Base-by-base conservation (phyloP, 768 basidiomycete genomes). In the Mycena rosella region DNA sequence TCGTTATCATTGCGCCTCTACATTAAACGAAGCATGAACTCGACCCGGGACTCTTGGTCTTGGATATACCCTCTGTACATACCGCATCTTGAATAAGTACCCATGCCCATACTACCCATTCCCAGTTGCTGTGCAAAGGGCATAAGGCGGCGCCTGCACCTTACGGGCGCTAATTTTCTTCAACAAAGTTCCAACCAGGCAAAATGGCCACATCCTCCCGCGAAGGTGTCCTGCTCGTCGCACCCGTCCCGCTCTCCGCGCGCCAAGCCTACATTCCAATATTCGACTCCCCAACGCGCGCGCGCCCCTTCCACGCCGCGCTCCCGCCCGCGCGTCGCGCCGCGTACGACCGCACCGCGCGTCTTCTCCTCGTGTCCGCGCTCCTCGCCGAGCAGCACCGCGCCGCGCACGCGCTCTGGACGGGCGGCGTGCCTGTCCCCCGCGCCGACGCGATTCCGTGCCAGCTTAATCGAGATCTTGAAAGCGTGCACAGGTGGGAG, bases 161-260 rank as follows among this genome's bases (percentile, higher is more conserved):
- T n/a, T n/a, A n/a, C n/a, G n/a, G n/a, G n/a, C n/a, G n/a, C n/a
- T n/a, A n/a, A n/a, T n/a, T n/a, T n/a, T n/a, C n/a, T n/a, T n/a
- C n/a, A n/a, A n/a, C n/a, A n/a, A n/a, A n/a, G n/a, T n/a, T n/a
- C n/a, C n/a, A n/a, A n/a, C n/a, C n/a, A n/a, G n/a, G n/a, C n/a
- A n/a, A n/a, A n/a, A n/a, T n/a, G n/a, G n/a, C n/a, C n/a, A n/a
- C n/a, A n/a, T n/a, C n/a, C n/a, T n/a, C n/a, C n/a, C n/a, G n/a
- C n/a, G n/a, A n/a, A n/a, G 52, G 58, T 36, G 66, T 68, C 48
- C 27, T 63, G 26, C 49, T 24, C 56, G 26, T 47, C 30, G 40
- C 48, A 3, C 55, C 62, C 26, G 48, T 40, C 5, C 17, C 11
- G 17, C 48, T 51, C 34, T 54, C 58, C 24, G 29, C 58, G 11